Percentiles rank a stretch among this genome's conserved stretches.
phyloP scores from a whole-genome alignment of 176 grass and related monocot genomes.

The Zea mays region DNA sequence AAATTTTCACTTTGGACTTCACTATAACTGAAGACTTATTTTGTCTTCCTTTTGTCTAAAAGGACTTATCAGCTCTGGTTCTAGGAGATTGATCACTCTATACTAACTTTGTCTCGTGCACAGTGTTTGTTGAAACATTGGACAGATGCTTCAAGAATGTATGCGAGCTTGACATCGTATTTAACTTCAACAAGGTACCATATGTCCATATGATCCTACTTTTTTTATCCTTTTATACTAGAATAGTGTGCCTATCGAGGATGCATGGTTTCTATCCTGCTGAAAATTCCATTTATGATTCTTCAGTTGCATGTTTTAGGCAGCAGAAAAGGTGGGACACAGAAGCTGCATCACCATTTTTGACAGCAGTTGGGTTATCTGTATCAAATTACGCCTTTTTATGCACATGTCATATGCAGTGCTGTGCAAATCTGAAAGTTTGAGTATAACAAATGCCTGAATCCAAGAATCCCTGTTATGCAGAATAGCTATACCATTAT shows the following conservation, averaged over 20 bases:
- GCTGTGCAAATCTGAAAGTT: neutral
- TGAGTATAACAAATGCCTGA: neutral
- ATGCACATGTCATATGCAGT: neutral
- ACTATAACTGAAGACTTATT: neutral
- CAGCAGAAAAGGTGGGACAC: no score
- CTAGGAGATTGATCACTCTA: constrained; percentile 17
- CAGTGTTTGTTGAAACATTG: constrained; percentile 95
- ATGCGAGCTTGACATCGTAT: constrained; percentile 90
- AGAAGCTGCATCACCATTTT: neutral
- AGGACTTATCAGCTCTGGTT: neutral
- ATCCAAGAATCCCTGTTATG: constrained; percentile 18
- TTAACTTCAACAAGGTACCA: constrained; percentile 97
- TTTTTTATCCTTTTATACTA: neutral
- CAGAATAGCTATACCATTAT: neutral
- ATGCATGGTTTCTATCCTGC: no score
- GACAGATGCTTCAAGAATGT: constrained; percentile 99
- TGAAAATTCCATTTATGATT: no score
- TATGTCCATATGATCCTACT: constrained; percentile 1
- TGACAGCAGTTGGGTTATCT: neutral
- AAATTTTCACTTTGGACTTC: neutral
- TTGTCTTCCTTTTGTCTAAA: neutral
- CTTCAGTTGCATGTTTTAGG: no score
- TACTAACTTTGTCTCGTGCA: constrained; percentile 30
- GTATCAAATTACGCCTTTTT: neutral
- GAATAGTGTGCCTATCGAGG: no score